These are phyloP conservation scores for Exobasidium rhododendri DNA, from an alignment of 1,284 basidiomycete genomes.

Conservation along the genomic window DNA sequence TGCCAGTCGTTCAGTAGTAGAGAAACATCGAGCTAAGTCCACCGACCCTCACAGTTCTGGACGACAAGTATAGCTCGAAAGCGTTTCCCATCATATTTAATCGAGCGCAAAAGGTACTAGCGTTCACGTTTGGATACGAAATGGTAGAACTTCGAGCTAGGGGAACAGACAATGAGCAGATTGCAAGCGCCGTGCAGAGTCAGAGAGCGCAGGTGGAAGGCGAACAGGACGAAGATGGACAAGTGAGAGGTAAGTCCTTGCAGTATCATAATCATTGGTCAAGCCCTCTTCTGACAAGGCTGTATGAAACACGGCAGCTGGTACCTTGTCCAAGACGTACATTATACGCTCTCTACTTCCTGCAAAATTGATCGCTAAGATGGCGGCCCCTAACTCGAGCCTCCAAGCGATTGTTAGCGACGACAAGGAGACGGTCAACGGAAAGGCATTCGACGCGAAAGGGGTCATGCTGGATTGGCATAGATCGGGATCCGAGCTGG, in stretches of 20 bases:
- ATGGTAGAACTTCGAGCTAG: slow-evolving; percentile 37
- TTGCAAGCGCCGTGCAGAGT: slow-evolving; percentile 16
- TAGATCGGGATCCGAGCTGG: slow-evolving; percentile 33
- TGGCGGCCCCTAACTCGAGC: slow-evolving; percentile 12
- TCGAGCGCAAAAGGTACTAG: slow-evolving; percentile 34
- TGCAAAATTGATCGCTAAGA: slow-evolving; percentile 8
- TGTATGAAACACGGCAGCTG: too few relatives aligned
- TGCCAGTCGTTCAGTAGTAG: background rate
- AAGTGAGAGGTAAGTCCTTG: slow-evolving; percentile 19
- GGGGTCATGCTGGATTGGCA: slow-evolving; percentile 28
- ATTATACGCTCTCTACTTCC: slow-evolving; percentile 27
- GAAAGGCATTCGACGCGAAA: background rate
- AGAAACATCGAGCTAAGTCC: too few relatives aligned
- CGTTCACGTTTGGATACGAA: slow-evolving; percentile 29
- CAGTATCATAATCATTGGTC: background rate
- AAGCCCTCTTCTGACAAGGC: background rate
- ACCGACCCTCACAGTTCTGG: slow-evolving; percentile 19
- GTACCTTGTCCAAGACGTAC: slow-evolving; percentile 16
- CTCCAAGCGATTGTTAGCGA: background rate
- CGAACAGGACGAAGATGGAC: slow-evolving; percentile 14
- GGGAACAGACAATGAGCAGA: slow-evolving; percentile 37
- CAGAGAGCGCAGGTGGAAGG: slow-evolving; percentile 3
- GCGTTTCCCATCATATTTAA: slow-evolving; percentile 37
- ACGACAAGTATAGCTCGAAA: slow-evolving; percentile 19
- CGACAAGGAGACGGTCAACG: background rate